phyloP scores from a whole-genome alignment of 1,284 basidiomycete species.

The Cryptococcus sp. region DNA sequence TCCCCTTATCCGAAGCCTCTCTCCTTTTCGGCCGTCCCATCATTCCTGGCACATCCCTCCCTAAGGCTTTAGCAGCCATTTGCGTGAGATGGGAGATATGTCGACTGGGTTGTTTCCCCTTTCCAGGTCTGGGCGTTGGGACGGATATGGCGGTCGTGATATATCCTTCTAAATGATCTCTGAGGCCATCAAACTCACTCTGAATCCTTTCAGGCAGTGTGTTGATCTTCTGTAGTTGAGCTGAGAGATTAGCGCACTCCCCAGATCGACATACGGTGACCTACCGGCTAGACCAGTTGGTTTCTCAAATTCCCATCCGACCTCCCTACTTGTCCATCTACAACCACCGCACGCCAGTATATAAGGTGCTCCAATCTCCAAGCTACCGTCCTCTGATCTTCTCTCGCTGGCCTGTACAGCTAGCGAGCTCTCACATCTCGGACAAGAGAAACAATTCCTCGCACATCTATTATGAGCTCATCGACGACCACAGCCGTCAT shows the following conservation, averaged over 20 bases:
- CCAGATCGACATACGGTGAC: conserved; percentile 25
- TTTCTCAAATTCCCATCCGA: conserved; percentile 91
- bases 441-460: conserved; percentile 94
- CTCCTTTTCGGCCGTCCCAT: conserved; percentile 2
- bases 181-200: conserved; percentile 81
- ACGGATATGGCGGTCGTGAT: conserved; percentile 30
- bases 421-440: conserved; percentile 81
- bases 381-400: not conserved
- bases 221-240: conserved; percentile 80
- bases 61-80: conserved; percentile 38
- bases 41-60: conserved; percentile 33
- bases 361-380: conserved; percentile 72
- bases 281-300: conserved; percentile 85
- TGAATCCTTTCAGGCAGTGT: conserved; percentile 72
- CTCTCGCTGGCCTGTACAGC: conserved; percentile 65
- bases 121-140: conserved; percentile 7
- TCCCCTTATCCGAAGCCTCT: conserved; percentile 3
- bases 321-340: conserved; percentile 87
- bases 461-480: conserved; percentile 66
- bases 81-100: conserved; percentile 43
- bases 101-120: conserved; percentile 23
- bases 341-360: conserved; percentile 88
- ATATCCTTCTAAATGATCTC: conserved; percentile 91
- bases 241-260: conserved; percentile 49
- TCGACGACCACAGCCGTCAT: not conserved